These are phyloP conservation scores for Hygrocybe coccinea DNA, from an alignment of 768 basidiomycete genomes.

Conservation along the genomic window DNA sequence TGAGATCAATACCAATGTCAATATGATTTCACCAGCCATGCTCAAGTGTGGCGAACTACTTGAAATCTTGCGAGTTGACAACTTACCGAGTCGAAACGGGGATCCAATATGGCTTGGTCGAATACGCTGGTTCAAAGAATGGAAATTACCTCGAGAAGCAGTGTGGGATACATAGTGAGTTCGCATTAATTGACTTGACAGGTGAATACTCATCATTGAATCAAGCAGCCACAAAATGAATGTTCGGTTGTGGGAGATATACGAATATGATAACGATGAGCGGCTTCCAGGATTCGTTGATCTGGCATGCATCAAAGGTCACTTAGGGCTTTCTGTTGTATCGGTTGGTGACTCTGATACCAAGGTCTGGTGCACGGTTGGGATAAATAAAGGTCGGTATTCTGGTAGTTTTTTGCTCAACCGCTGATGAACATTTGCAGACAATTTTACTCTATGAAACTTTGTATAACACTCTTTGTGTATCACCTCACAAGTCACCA, in stretches of 20 bases:
- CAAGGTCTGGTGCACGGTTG: too few species aligned
- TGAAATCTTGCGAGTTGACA: background rate
- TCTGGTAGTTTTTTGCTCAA: background rate
- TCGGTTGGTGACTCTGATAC: too few species aligned
- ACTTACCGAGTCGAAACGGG: background rate
- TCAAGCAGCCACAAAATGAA: background rate
- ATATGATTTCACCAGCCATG: background rate
- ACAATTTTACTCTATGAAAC: background rate
- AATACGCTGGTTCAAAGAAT: background rate
- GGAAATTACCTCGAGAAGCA: background rate
- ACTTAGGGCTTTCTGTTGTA: too few species aligned
- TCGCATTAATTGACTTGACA: background rate
- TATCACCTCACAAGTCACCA: too few species aligned
- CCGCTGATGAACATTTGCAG: background rate
- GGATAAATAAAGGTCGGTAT: background rate
- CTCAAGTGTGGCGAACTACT: background rate
- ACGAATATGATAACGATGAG: too few species aligned
- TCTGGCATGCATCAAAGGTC: too few species aligned
- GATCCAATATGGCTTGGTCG: background rate
- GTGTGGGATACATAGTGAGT: background rate
- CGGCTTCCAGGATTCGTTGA: too few species aligned
- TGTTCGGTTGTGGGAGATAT: background rate
- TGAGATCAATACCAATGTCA: background rate
- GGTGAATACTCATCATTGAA: background rate
- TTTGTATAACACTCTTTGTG: background rate